These are phyloP conservation scores for Colletotrichum sp. DNA, from an alignment of 2,329 filamentous ascomycete species.

Conservation along the genomic window DNA sequence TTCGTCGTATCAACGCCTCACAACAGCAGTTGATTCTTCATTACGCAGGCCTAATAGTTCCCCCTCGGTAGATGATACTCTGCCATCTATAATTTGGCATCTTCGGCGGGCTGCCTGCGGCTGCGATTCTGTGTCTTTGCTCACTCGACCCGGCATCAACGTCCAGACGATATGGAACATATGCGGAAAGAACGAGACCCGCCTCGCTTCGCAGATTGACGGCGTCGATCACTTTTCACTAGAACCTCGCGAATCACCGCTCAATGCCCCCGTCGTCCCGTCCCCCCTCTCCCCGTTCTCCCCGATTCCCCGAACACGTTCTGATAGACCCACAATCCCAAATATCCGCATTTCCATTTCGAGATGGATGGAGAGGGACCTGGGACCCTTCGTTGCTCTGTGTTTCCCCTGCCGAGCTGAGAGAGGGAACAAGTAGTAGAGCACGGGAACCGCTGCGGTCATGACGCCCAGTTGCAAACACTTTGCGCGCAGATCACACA, in stretches of 20 bases:
- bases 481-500: background rate
- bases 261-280: background rate
- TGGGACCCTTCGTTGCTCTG: background rate
- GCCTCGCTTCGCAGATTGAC: background rate
- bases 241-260: background rate
- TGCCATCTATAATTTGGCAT: background rate
- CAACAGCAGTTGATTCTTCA: background rate
- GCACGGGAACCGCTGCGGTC: slow-evolving; percentile 2
- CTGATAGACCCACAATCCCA: background rate
- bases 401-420: background rate
- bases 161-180: background rate
- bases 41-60: background rate
- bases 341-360: background rate
- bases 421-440: background rate
- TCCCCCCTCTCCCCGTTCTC: background rate
- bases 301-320: background rate
- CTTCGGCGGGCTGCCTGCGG: background rate
- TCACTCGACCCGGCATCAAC: background rate
- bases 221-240: background rate
- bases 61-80: background rate
- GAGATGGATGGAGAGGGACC: background rate
- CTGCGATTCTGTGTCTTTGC: background rate
- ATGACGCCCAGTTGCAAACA: background rate
- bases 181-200: background rate
- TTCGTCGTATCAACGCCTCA: background rate